Base-by-base conservation (phyloP, 2,329 filamentous ascomycete species). In the Cladosporium phlei region DNA sequence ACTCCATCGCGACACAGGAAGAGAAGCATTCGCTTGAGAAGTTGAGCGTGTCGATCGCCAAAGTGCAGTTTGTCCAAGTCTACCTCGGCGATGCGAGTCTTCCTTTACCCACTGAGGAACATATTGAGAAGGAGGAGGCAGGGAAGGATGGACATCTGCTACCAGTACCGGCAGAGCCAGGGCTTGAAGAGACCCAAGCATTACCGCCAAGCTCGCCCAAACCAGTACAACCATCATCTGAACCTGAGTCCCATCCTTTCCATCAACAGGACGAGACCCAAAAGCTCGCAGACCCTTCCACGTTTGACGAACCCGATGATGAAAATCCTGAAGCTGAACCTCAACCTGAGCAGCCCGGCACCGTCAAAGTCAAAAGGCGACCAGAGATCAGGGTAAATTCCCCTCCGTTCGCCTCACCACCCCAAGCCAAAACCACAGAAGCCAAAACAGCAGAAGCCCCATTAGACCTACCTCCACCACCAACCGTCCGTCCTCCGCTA, bases 21-120 rank as follows among this genome's bases (percentile, higher is more conserved):
- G 42, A 46, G 52, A 12, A 59, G 59, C 19, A 66, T 58, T 58
- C 58, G 5, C 56, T 71, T 14, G 68, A 72, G 38, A 61, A 63
- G 20, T 60, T 75, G 8, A 72, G 70, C 49, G 56, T 73, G 27
- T 69, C 72, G 2, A 73, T 76, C 47, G 73, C 72, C 8, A 72
- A 70, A 52, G 71, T 74, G 21, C 72, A 75, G 44, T 73, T 75
- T 37, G 69, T 74, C 16, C 72, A 75, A 49, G 71, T 74, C 3
- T 75, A 74, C 53, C 63, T 76, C 4, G 67, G 69, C 20, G 71
- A 76, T 52, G 61, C 67, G 5, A 66, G 64, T 5, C 62, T 75
- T 20, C 66, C 69, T 10, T 56, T 75, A 22, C 68, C 69, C 1
- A 49, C 59, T 8, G 66, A 69, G 17, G 68, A 71, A 8, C 46